phyloP scores from a whole-genome alignment of 2,329 filamentous ascomycete species.

The Eutypella sp. region DNA sequence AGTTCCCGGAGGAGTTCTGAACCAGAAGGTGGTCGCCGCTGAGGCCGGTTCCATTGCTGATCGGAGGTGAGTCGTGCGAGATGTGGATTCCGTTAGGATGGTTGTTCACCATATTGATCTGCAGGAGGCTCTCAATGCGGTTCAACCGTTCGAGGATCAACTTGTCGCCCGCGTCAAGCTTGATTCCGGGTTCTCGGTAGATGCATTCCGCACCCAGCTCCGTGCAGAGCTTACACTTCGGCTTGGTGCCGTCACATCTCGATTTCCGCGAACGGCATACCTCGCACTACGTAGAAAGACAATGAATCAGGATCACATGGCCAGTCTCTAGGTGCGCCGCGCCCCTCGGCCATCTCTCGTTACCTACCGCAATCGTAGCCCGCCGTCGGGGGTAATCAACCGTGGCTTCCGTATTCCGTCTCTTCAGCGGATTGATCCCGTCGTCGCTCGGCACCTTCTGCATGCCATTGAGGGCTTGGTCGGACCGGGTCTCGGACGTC shows the following conservation, averaged over 20 bases:
- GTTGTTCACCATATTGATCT: slow-evolving; percentile 56
- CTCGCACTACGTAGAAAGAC: slow-evolving; percentile 58
- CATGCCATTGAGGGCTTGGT: slow-evolving; percentile 38
- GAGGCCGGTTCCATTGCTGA: slow-evolving; percentile 58
- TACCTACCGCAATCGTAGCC: slow-evolving; percentile 62
- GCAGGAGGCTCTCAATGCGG: slow-evolving; percentile 74
- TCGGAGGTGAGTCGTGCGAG: slow-evolving; percentile 58
- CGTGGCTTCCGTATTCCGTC: slow-evolving; percentile 56
- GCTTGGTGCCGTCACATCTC: slow-evolving; percentile 71
- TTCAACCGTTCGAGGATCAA: slow-evolving; percentile 74
- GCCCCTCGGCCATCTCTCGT: slow-evolving; percentile 9
- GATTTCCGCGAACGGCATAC: slow-evolving; percentile 78
- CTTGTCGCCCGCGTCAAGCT: slow-evolving; percentile 82
- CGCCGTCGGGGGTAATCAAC: slow-evolving; percentile 60
- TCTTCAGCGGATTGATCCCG: slow-evolving; percentile 50
- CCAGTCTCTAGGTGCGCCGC: slow-evolving; percentile 4
- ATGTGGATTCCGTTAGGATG: slow-evolving; percentile 48
- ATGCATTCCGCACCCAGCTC: slow-evolving; percentile 79
- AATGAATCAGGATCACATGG: slow-evolving; percentile 10
- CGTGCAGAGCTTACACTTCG: slow-evolving; percentile 79
- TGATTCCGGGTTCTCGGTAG: slow-evolving; percentile 81
- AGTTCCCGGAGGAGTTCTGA: slow-evolving; percentile 37
- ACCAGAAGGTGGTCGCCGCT: slow-evolving; percentile 54
- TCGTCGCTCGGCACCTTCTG: slow-evolving; percentile 47
- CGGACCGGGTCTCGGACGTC: slow-evolving; percentile 43